Conservation (phyloP, 2,329 filamentous ascomycete species). For the Aspergillus bombycis region DNA sequence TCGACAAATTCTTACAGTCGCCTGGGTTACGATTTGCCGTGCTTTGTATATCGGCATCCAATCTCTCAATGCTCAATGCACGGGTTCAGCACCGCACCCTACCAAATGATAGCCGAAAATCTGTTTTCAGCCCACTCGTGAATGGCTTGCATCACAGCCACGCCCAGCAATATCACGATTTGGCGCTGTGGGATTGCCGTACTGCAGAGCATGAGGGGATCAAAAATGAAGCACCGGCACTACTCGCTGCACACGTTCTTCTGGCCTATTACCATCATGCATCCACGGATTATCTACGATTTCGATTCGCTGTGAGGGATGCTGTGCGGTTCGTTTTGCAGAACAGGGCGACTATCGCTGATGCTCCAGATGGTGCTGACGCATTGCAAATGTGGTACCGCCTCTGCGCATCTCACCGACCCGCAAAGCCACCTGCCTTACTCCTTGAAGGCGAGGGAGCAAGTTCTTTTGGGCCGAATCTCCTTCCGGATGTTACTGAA, state of each 20-base stretch:
- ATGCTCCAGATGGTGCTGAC: background rate
- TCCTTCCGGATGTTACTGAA: constrained; percentile 15
- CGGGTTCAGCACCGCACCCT: constrained; percentile 11
- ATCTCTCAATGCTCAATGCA: constrained; percentile 19
- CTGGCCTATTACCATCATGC: constrained; percentile 22
- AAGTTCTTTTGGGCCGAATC: constrained; percentile 14
- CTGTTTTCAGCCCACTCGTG: constrained; percentile 11
- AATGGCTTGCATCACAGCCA: constrained; percentile 5
- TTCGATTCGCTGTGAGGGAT: constrained; percentile 16
- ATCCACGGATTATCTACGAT: constrained; percentile 16
- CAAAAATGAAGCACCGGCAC: background rate
- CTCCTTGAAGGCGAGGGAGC: constrained; percentile 21
- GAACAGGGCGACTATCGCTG: background rate
- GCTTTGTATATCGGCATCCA: constrained; percentile 21
- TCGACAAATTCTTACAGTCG: background rate
- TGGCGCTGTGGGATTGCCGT: constrained; percentile 2
- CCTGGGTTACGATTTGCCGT: constrained; percentile 4
- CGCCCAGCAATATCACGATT: constrained; percentile 12
- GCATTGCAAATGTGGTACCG: constrained; percentile 28
- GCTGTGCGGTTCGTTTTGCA: constrained; percentile 14
- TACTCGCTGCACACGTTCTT: constrained; percentile 11
- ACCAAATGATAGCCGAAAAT: background rate
- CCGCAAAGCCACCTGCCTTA: constrained; percentile 20
- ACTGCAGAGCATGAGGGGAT: background rate
- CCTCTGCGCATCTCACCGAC: constrained; percentile 22